Evolutionary conservation across 1,284 basidiomycete species (phyloP), one percentile per base, ranked within the genome.

Genomic region (Abortiporus biennis): DNA sequence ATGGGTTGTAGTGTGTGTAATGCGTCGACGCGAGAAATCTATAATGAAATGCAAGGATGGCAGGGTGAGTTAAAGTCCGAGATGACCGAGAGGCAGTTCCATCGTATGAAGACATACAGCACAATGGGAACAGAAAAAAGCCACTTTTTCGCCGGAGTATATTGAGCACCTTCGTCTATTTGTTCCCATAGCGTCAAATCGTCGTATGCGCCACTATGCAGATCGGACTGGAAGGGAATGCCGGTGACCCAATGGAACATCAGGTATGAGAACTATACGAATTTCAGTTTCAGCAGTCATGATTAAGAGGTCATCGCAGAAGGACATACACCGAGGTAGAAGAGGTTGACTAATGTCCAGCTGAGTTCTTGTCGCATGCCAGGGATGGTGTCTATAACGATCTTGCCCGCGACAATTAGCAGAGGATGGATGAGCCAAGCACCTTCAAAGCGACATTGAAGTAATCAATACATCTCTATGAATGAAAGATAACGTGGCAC

Each of bases 161-260:
- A 96, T 58, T 99, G 95, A 0, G 94, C 95, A 30, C 95, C 95
- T 47, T 92, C 87, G 64, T 99, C 95, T 47, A 99, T 99, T 74
- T 99, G 95, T 62, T 99, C 95, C 95, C 95, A 99, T 20, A 99
- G 69, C 0, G 96, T 99, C 37, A 99, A 75, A 54, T 97, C 91
- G 62, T 99, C 95, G 66, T 96, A 99, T 4, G 91, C 95, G 32
- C 96, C 96, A 11, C 85, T 85, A 52, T 89, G 85, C 24, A 86
- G 65, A 61, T 92, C 74, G 57, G 82, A 84, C 57, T 95, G 88
- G 63, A 99, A 99, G 2, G 96, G 95, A 24, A 96, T 92, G 37
- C 95, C 95, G 9, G 92, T 97, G 43, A 96, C 92, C 72, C 90
- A 92, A 64, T 99, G 95, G 69, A 99, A 99, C 90, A 99, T 96